Conservation (phyloP, 2,329 filamentous ascomycete species). For the Diaporthe citrichinensis region DNA sequence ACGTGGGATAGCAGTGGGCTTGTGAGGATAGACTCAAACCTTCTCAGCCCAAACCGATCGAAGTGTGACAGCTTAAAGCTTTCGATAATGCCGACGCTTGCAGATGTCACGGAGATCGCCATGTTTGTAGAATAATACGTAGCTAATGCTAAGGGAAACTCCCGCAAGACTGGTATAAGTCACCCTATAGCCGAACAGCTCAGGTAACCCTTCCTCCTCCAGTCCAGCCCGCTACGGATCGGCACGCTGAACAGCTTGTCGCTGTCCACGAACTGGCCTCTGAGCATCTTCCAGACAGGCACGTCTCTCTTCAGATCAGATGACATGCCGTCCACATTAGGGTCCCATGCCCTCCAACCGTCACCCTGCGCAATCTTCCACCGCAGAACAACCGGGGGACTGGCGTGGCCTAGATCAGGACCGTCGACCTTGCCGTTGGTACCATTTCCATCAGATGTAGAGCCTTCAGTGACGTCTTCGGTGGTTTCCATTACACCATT, state of each 20-base stretch:
- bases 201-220: conserved; percentile 8
- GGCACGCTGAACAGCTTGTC: conserved; percentile 21
- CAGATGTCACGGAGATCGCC: neutral
- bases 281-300: conserved; percentile 21
- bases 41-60: too few species aligned
- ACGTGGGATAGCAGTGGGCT: too few species aligned
- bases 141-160: neutral
- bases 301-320: conserved; percentile 8
- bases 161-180: neutral
- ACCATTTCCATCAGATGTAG: neutral
- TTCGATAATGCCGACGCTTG: neutral
- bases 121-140: neutral
- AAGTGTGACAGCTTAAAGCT: too few species aligned
- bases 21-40: too few species aligned
- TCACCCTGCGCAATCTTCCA: neutral
- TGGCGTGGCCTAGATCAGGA: neutral
- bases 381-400: conserved; percentile 1
- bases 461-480: neutral
- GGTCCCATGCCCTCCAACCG: conserved; percentile 4
- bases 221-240: conserved; percentile 11
- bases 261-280: conserved; percentile 23
- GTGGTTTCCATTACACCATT: too few species aligned
- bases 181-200: neutral
- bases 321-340: neutral
- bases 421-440: rapidly evolving